Base-by-base conservation (phyloP, 2,329 filamentous ascomycete species). In the Pseudocercospora pini-densiflorae region DNA sequence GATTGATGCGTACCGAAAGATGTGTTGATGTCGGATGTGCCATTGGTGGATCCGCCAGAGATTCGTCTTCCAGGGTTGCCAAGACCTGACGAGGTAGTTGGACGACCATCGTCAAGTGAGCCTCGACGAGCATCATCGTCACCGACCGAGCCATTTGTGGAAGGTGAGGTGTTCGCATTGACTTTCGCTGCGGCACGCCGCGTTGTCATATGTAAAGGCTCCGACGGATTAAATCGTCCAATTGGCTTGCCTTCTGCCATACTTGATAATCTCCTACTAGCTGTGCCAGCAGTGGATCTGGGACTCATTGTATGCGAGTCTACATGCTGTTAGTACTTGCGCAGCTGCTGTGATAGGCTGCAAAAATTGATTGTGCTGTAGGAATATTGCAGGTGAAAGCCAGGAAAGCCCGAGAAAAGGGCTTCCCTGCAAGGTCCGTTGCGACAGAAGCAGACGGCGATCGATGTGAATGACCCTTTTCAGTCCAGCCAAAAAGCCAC, bases 181-280 rank as follows among this genome's bases (percentile, higher is more conserved):
- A 62, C 66, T 27, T 61, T 67, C 27, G 61, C 62, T 49, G 69
- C 73, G 43, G 70, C 70, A 54, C 72, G 70, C 45, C 82, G 79
- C 59, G 81, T 84, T 64, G 79, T 83, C 82, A 84, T 84, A 75
- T 83, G 81, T 73, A 83, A 76, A 61, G 81, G 80, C 75, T 80
- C 78, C 66, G 81, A 81, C 69, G 81, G 81, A 75, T 80, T 79
- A 69, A 83, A 80, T 71, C 80, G 74, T 55, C 74, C 74, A 19
- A 31, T 21, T 29, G 24, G 43, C 21, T 53, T 31, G 43, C 59
- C n/a, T 10, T 61, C 51, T 54, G 49, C 23, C 51, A 27, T 43
- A 43, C 40, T 43, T 19, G 40, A 43, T 43, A 3, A 19, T 40
- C 27, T 29, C 49, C 51, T 16, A 10, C 51, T 23, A 8, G 55